Evolutionary conservation across 306 rosid genomes (phyloP).

Genomic region (barrel medic (Medicago truncatula)): MtrunA17r5.0-ANR NC_053049.1:47445001-47445500

Average conservation of each 20-base stretch:
- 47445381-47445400: conserved; percentile 14
- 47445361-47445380: not conserved
- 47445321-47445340: conserved; percentile 85
- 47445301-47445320: conserved; percentile 81
- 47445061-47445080: conserved; percentile 58
- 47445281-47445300: conserved; percentile 61
- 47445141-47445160: conserved; percentile 41
- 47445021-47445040: conserved; percentile 70
- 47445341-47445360: conserved; percentile 47
- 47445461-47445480: not conserved
- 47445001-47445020: conserved; percentile 73
- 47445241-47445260: conserved; percentile 55
- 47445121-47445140: conserved; percentile 47
- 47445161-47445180: conserved; percentile 41
- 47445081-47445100: conserved; percentile 72
- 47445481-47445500: not conserved
- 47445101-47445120: conserved; percentile 69
- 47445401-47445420: conserved; percentile 21
- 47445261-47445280: conserved; percentile 56
- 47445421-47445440: not conserved
- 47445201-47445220: not conserved
- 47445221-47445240: conserved; percentile 52
- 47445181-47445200: conserved; percentile 34
- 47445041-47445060: conserved; percentile 71
- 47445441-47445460: conserved; percentile 1